Evolutionary conservation across 768 basidiomycete species (phyloP).

Genomic region (Boletus reticuloceps): DNA sequence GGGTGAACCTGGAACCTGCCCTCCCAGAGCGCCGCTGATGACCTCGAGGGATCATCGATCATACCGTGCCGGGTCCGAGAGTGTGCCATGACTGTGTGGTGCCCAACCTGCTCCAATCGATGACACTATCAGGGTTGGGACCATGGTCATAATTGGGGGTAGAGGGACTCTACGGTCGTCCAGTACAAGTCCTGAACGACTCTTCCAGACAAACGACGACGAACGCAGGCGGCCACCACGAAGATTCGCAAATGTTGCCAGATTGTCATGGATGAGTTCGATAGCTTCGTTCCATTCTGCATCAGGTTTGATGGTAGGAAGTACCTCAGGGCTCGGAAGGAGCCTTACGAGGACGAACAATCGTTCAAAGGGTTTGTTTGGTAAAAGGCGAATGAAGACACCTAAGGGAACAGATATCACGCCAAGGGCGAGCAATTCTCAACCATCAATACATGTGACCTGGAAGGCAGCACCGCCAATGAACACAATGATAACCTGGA

Average conservation of each 20-base stretch:
- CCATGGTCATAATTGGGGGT: slow-evolving; percentile 72
- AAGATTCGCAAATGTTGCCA: slow-evolving; percentile 75
- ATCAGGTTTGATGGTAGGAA: slow-evolving; percentile 64
- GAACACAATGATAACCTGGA: slow-evolving; percentile 87
- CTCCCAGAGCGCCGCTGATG: slow-evolving; percentile 80
- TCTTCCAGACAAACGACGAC: slow-evolving; percentile 83
- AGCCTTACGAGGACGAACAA: slow-evolving; percentile 55
- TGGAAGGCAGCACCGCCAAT: slow-evolving; percentile 91
- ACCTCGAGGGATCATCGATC: slow-evolving; percentile 82
- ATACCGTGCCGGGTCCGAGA: slow-evolving; percentile 71
- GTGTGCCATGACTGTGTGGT: slow-evolving; percentile 51
- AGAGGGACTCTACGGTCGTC: slow-evolving; percentile 44
- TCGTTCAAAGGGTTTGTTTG: slow-evolving; percentile 75
- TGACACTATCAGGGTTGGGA: slow-evolving; percentile 71
- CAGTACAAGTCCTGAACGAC: slow-evolving; percentile 59
- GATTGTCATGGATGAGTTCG: slow-evolving; percentile 80
- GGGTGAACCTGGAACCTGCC: slow-evolving; percentile 88
- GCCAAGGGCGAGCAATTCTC: slow-evolving; percentile 87
- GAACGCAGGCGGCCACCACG: slow-evolving; percentile 88
- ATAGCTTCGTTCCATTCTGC: slow-evolving; percentile 77
- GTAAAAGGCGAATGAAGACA: slow-evolving; percentile 72
- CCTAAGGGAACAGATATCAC: slow-evolving; percentile 87
- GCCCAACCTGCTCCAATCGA: slow-evolving; percentile 68
- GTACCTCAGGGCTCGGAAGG: slow-evolving; percentile 55
- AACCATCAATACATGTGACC: slow-evolving; percentile 72